phyloP scores from a whole-genome alignment of 331 rosid species.

The Stylosanthes scabra region DNA sequence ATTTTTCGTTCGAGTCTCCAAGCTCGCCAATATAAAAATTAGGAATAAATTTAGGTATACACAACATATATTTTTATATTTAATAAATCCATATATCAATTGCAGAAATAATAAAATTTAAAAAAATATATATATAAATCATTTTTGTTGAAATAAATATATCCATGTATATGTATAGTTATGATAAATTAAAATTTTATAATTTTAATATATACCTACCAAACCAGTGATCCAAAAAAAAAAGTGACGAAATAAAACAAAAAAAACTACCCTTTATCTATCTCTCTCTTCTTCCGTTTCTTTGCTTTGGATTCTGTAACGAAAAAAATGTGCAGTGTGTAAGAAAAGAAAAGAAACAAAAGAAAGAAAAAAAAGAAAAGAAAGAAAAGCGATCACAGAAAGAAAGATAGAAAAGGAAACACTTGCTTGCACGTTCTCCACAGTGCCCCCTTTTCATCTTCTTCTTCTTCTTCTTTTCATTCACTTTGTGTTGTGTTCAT shows the following conservation, averaged over 20 bases:
- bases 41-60: no score
- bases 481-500: neutral
- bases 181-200: no score
- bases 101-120: no score
- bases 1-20: no score
- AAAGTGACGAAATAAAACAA: neutral
- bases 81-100: no score
- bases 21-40: no score
- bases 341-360: constrained; percentile 18
- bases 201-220: constrained; percentile 17
- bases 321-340: constrained; percentile 43
- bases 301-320: constrained; percentile 47
- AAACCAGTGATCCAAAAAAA: neutral
- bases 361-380: constrained; percentile 5
- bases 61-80: no score
- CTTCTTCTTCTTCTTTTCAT: constrained; percentile 10
- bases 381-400: constrained; percentile 11
- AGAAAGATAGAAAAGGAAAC: constrained; percentile 11
- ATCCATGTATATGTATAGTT: no score
- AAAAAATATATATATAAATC: no score
- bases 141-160: no score
- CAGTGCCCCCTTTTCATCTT: neutral
- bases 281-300: constrained; percentile 27
- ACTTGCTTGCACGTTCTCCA: constrained; percentile 50
- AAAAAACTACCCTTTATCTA: constrained; percentile 22